These are phyloP conservation scores for Colletotrichum shisoi DNA, from an alignment of 2,329 filamentous ascomycete species.

Conservation along the genomic window DNA sequence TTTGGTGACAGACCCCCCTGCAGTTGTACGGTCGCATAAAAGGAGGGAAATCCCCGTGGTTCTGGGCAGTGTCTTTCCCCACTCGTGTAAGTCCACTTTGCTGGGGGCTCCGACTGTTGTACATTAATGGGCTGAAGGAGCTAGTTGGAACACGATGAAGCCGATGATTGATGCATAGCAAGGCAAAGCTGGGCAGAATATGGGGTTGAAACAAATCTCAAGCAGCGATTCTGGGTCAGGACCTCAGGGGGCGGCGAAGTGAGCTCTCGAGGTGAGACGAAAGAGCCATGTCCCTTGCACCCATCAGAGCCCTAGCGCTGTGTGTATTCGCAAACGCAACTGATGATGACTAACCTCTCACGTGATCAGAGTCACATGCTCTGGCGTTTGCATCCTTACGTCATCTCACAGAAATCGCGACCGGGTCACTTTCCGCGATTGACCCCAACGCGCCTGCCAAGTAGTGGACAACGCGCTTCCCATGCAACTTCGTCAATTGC, in stretches of 20 bases:
- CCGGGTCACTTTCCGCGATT: conserved; percentile 24
- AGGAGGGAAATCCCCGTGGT: conserved; percentile 12
- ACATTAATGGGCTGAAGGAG: background rate
- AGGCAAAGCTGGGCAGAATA: conserved; percentile 14
- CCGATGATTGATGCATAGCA: background rate
- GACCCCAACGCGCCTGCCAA: conserved; percentile 26
- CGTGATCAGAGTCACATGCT: conserved; percentile 23
- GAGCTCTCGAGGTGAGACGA: conserved; percentile 6
- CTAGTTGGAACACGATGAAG: background rate
- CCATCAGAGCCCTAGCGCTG: too few relatives aligned
- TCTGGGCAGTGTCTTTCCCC: conserved; percentile 26
- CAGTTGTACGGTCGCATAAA: background rate
- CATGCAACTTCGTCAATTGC: background rate
- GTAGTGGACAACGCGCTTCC: background rate
- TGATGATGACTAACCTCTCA: background rate
- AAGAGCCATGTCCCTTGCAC: conserved; percentile 19
- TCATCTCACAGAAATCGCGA: conserved; percentile 22
- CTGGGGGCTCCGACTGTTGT: conserved; percentile 1
- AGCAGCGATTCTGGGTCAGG: conserved; percentile 18
- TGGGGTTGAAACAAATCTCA: conserved; percentile 29
- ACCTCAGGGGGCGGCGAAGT: conserved; percentile 10
- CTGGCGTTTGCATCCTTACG: conserved; percentile 13
- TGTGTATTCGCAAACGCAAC: too few relatives aligned
- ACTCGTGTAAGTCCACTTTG: conserved; percentile 23
- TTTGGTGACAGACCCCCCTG: conserved; percentile 33